Evolutionary conservation across 345 rosid species (phyloP).

Genomic region (Melastoma malabathricum): DNA sequence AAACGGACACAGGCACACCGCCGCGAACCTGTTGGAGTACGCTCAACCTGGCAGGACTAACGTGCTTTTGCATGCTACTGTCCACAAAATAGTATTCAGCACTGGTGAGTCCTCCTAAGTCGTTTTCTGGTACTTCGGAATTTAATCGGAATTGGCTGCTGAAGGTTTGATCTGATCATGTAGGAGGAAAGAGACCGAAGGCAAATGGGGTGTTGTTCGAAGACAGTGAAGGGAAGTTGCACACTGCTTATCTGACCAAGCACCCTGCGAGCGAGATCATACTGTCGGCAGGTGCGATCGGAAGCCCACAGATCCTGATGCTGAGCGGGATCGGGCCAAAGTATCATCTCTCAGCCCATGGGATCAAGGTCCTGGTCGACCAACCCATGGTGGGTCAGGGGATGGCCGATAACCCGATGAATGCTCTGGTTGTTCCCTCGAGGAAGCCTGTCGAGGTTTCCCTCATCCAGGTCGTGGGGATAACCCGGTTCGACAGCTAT

Average conservation of each 20-base stretch:
- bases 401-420: constrained; percentile 75
- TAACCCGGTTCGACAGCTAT: constrained; percentile 31
- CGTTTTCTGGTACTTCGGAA: too few relatives aligned
- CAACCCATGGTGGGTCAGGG: constrained; percentile 72
- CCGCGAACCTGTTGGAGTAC: constrained; percentile 66
- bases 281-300: constrained; percentile 62
- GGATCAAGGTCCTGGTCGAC: constrained; percentile 36
- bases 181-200: constrained; percentile 30
- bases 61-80: constrained; percentile 61
- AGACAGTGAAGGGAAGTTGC: constrained; percentile 33
- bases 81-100: constrained; percentile 38
- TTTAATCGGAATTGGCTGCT: neutral
- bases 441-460: constrained; percentile 50
- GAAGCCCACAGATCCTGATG: constrained; percentile 79
- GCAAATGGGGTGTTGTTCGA: constrained; percentile 56
- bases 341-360: constrained; percentile 25
- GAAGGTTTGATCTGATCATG: neutral
- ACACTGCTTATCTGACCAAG: constrained; percentile 25
- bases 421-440: constrained; percentile 49
- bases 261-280: constrained; percentile 42
- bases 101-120: constrained; percentile 15
- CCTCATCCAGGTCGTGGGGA: constrained; percentile 53
- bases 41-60: constrained; percentile 29
- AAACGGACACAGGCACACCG: constrained; percentile 60
- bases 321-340: constrained; percentile 71